Evolutionary conservation across 352 stramenopile species (phyloP).

Genomic region (Hyphochytrium catenoides): DNA sequence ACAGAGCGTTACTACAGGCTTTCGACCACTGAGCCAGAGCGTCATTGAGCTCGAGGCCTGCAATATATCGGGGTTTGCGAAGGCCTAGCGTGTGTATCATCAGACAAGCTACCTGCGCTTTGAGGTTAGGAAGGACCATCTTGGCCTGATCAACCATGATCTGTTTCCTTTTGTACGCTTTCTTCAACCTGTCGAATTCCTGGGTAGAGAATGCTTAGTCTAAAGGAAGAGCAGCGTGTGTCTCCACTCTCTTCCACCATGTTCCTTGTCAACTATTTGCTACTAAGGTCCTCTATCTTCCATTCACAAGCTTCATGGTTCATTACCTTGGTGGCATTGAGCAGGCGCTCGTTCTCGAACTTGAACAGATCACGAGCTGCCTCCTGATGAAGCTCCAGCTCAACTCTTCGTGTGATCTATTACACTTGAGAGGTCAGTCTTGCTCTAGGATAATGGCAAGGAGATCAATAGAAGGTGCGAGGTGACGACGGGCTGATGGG

Average conservation of each 20-base stretch:
- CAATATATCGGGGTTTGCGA: neutral
- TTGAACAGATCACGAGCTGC: slow-evolving; percentile 12
- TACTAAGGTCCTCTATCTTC: slow-evolving; percentile 9
- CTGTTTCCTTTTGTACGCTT: slow-evolving; percentile 66
- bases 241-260: slow-evolving; percentile 3
- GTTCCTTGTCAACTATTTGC: slow-evolving; percentile 1
- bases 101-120: slow-evolving; percentile 15
- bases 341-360: slow-evolving; percentile 8
- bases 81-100: neutral
- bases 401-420: no score
- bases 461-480: no score
- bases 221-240: slow-evolving; percentile 7
- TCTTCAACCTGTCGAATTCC: slow-evolving; percentile 54
- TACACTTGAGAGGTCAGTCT: no score
- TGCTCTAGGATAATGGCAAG: no score
- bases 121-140: slow-evolving; percentile 44
- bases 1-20: neutral
- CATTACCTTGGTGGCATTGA: neutral
- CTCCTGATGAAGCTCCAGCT: no score
- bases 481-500: no score
- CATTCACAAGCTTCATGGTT: slow-evolving; percentile 5
- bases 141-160: slow-evolving; percentile 33
- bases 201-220: slow-evolving; percentile 12
- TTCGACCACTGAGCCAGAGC: neutral
- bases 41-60: neutral